These are phyloP conservation scores for Tetrapisispora namnaoensis DNA, from an alignment of 805 yeast species.

Conservation along the genomic window DNA sequence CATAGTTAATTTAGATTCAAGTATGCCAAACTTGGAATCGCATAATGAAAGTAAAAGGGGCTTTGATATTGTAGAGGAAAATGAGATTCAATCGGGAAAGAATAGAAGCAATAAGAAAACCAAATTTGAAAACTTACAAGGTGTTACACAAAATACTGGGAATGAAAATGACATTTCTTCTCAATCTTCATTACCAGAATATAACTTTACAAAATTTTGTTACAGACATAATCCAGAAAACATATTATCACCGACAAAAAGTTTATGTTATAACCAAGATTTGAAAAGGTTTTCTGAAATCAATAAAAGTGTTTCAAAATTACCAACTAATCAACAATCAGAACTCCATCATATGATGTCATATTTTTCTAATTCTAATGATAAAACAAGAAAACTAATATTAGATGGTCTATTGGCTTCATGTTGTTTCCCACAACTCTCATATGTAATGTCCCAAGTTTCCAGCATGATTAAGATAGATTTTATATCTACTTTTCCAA, in stretches of 20 bases:
- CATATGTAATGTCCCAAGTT: conserved; percentile 75
- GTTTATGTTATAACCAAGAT: conserved; percentile 23
- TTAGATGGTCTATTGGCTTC: conserved; percentile 76
- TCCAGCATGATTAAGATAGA: conserved; percentile 76
- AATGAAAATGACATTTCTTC: not conserved
- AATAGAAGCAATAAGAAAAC: not conserved
- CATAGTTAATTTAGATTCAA: not conserved
- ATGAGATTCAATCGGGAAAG: not conserved
- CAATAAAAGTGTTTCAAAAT: conserved; percentile 27
- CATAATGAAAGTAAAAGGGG: not conserved
- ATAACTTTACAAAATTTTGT: conserved; percentile 62
- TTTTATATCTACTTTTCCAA: conserved; percentile 75
- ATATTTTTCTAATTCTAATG: conserved; percentile 56
- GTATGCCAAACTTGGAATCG: not conserved
- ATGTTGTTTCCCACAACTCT: conserved; percentile 91
- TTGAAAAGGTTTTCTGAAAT: conserved; percentile 19
- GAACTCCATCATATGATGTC: conserved; percentile 80
- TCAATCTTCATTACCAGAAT: conserved; percentile 22
- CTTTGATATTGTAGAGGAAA: not conserved
- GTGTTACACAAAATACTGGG: not conserved
- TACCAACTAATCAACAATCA: conserved; percentile 60
- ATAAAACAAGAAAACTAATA: conserved; percentile 67
- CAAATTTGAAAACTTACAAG: not conserved
- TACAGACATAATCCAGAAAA: conserved; percentile 90
- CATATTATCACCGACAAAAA: conserved; percentile 35